Evolutionary conservation across 2,329 filamentous ascomycete species (phyloP), one percentile per base, ranked within the genome.

Genomic region (Lasiodiplodia sp.): DNA sequence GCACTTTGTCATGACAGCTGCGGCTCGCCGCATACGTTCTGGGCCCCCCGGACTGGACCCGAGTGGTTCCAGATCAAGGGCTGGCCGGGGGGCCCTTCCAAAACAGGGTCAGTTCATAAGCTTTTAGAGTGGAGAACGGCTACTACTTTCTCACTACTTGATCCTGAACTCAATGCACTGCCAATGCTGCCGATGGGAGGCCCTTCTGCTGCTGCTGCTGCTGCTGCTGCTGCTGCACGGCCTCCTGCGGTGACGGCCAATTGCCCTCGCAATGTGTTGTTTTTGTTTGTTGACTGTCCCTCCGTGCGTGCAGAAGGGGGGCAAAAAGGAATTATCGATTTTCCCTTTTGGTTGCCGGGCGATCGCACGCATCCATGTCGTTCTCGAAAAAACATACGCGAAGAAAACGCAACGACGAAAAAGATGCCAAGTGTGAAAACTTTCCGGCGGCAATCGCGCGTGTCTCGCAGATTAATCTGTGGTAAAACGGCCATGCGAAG

Each of bases 1-100:
- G 44, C 44, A n/a, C 44, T 47, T 44, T 47, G 44, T n/a, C n/a
- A 47, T 47, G 44, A 47, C 44, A 47, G 44, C 44, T 47, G 44
- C 44, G 18, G 44, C 44, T 21, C 44, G 44, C n/a, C n/a, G 44
- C 44, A 21, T 47, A 47, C n/a, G 44, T 47, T 47, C 44, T 47
- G 44, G 44, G 8, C 44, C 38, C 40, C 44, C 44, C n/a, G 44
- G 44, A 21, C 44, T 47, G 44, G 18, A 21, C 18, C 44, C 44
- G 44, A 47, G 44, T 47, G 40, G 31, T n/a, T 47, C 16, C 40
- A n/a, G 40, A 16, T 18, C 40, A 2, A 8, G 44, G 6, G 21
- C 21, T n/a, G 44, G 44, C 44, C 44, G 16, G 44, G 44, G 40
- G 6, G 31, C 31, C 31, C 31, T 34, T 34, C 6, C 8, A 7